phyloP scores from a whole-genome alignment of 495 filamentous ascomycete species.

The Cudoniella acicularis region DNA sequence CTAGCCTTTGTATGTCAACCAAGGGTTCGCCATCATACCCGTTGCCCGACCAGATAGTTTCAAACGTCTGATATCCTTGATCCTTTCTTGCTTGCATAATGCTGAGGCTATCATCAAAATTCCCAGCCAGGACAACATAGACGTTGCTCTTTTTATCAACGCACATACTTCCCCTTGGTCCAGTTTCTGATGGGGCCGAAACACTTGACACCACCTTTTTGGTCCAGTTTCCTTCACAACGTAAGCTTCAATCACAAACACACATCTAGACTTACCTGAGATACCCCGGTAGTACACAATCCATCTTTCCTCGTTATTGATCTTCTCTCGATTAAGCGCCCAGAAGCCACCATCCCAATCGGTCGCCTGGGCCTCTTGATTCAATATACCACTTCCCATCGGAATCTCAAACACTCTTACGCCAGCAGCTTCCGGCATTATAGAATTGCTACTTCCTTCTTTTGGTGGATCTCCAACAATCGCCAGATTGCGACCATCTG shows the following conservation, averaged over 20 bases:
- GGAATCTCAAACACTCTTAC: slow-evolving; percentile 16
- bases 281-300: slow-evolving; percentile 15
- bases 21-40: slow-evolving; percentile 21
- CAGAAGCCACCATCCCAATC: slow-evolving; percentile 18
- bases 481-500: slow-evolving; percentile 4
- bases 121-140: slow-evolving; percentile 20
- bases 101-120: slow-evolving; percentile 16
- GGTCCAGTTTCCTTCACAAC: slow-evolving; percentile 7
- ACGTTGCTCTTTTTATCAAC: slow-evolving; percentile 12
- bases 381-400: slow-evolving; percentile 20
- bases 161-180: slow-evolving; percentile 16
- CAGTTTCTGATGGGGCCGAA: slow-evolving; percentile 16
- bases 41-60: slow-evolving; percentile 9
- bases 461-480: not conserved
- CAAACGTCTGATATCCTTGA: slow-evolving; percentile 1
- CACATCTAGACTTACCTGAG: slow-evolving; percentile 7
- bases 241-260: not conserved
- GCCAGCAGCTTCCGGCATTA: slow-evolving; percentile 3
- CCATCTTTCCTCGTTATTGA: slow-evolving; percentile 10
- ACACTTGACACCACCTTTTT: slow-evolving; percentile 1
- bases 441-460: not conserved
- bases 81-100: slow-evolving; percentile 2
- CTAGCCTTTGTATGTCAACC: slow-evolving; percentile 18
- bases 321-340: slow-evolving; percentile 18
- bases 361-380: slow-evolving; percentile 19